Conservation (phyloP, 192 early-diverging fungal species). For the Phlyctochytrium arcticum region DNA sequence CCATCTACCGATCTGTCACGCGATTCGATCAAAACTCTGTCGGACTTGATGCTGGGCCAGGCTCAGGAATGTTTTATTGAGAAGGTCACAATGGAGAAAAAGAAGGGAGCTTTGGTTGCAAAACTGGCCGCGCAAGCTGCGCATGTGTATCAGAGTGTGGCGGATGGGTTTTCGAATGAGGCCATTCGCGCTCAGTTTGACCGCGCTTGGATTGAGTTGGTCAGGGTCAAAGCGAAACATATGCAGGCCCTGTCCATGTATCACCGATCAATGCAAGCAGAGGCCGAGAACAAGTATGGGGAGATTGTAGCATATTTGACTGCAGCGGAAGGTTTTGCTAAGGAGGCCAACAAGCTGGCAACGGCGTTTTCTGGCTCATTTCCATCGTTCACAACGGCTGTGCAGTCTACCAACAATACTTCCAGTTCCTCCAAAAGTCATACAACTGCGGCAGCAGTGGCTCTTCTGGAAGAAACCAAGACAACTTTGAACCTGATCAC, state of each 20-base stretch:
- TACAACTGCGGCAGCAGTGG: slow-evolving; percentile 58
- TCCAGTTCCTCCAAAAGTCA: slow-evolving; percentile 16
- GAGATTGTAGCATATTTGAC: slow-evolving; percentile 73
- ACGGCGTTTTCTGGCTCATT: slow-evolving; percentile 59
- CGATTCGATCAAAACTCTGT: slow-evolving; percentile 82
- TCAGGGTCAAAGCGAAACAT: slow-evolving; percentile 85
- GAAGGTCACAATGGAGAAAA: slow-evolving; percentile 81
- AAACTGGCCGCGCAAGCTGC: slow-evolving; percentile 72
- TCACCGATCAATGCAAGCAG: slow-evolving; percentile 72
- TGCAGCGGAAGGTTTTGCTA: slow-evolving; percentile 75
- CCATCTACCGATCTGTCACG: slow-evolving; percentile 88
- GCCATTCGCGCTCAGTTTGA: slow-evolving; percentile 68
- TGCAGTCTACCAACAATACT: slow-evolving; percentile 30
- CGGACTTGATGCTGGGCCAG: slow-evolving; percentile 86
- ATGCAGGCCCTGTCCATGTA: slow-evolving; percentile 84
- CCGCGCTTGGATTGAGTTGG: slow-evolving; percentile 75
- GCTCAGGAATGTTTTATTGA: slow-evolving; percentile 92
- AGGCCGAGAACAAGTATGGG: slow-evolving; percentile 79
- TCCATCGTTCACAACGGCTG: slow-evolving; percentile 53
- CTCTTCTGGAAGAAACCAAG: slow-evolving; percentile 73
- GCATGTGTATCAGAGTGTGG: slow-evolving; percentile 62
- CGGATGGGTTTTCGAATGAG: slow-evolving; percentile 68
- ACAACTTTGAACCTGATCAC: slow-evolving; percentile 56
- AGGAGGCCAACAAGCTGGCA: slow-evolving; percentile 80
- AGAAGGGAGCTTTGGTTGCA: slow-evolving; percentile 80